Evolutionary conservation across 139 green algal genomes (phyloP).

Genomic region (Micromonas commoda): DNA sequence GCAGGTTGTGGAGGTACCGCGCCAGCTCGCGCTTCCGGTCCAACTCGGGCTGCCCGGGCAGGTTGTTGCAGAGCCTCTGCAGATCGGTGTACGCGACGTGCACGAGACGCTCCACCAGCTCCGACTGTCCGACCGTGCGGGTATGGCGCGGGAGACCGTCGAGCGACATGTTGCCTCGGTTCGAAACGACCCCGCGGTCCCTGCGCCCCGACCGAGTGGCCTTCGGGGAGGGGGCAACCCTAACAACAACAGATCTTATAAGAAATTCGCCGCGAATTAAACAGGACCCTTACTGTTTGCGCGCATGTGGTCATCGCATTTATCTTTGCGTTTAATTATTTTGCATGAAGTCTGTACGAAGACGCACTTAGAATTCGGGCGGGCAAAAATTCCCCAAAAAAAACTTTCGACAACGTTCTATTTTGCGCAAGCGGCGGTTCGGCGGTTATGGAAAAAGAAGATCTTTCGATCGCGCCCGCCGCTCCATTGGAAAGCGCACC

Average conservation of each 20-base stretch:
- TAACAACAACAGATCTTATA: too few relatives aligned
- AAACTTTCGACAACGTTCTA: not conserved
- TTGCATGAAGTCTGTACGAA: too few relatives aligned
- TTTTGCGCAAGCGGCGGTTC: not conserved
- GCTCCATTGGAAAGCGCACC: not conserved
- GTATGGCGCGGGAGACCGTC: not conserved
- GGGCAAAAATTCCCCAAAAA: too few relatives aligned
- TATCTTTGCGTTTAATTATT: too few relatives aligned
- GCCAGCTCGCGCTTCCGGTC: not conserved
- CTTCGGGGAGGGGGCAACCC: too few relatives aligned
- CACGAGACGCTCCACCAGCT: not conserved
- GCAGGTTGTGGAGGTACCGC: not conserved
- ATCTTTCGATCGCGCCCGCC: not conserved
- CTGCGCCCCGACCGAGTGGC: too few relatives aligned
- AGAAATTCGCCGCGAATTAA: too few relatives aligned
- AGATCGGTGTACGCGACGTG: not conserved
- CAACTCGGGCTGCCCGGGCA: not conserved
- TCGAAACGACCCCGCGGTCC: too few relatives aligned
- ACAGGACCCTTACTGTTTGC: too few relatives aligned
- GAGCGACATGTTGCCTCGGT: not conserved
- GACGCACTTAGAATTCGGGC: too few relatives aligned
- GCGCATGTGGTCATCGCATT: too few relatives aligned
- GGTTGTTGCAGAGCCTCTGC: not conserved
- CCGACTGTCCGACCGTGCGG: not conserved
- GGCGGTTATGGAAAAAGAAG: not conserved